Evolutionary conservation across 1,284 basidiomycete genomes (phyloP).

Genomic region (Puccinia polysora): DNA sequence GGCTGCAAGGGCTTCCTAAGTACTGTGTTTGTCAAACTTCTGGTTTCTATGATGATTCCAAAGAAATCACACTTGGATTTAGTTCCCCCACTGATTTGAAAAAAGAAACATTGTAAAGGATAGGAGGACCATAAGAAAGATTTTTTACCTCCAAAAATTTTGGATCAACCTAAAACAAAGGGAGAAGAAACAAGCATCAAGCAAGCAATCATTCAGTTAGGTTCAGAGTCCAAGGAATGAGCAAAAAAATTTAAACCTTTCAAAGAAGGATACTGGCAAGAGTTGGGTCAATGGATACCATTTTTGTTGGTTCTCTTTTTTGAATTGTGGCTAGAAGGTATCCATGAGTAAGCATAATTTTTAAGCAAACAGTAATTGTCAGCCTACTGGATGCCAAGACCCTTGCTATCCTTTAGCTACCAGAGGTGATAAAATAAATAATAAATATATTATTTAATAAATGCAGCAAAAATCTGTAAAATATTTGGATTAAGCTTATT

Average conservation of each 20-base stretch:
- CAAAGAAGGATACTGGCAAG: constrained; percentile 37
- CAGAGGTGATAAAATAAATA: too few relatives aligned
- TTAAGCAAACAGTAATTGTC: background rate
- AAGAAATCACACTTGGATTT: too few relatives aligned
- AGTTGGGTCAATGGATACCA: constrained; percentile 29
- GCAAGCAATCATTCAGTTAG: background rate
- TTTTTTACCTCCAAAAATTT: constrained; percentile 37
- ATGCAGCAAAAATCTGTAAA: too few relatives aligned
- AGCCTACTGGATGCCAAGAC: too few relatives aligned
- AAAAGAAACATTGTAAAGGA: background rate
- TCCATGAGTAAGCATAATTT: background rate
- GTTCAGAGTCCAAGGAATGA: background rate
- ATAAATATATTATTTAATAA: too few relatives aligned
- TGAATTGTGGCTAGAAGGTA: constrained; percentile 32
- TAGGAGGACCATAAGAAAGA: background rate
- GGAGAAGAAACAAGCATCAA: background rate
- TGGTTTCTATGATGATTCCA: constrained; percentile 23
- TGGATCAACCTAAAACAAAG: constrained; percentile 25
- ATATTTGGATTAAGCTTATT: too few relatives aligned
- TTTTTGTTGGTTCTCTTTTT: constrained; percentile 42
- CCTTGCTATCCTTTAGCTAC: too few relatives aligned
- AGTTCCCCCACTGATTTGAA: too few relatives aligned
- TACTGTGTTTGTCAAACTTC: constrained; percentile 37
- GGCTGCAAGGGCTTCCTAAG: constrained; percentile 33
- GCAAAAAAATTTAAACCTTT: constrained; percentile 22